A percentile compares a stretch with the other conserved stretches of the same genome.
Evolutionary conservation across 257 asterid species (phyloP).

Genomic region (Solanum sparsipilum): DNA sequence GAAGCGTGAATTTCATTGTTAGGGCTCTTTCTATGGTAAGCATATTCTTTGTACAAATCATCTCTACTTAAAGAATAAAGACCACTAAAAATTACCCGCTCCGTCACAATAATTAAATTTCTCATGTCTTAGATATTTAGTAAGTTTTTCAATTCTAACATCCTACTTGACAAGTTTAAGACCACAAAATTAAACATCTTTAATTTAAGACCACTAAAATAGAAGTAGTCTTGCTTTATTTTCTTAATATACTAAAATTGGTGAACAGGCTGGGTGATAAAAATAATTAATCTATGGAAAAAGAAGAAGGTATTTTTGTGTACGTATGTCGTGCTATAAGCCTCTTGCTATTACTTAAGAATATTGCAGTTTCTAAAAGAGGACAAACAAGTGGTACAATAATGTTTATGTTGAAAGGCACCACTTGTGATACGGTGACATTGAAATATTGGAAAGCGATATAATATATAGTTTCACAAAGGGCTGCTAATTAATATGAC

Average conservation of each 20-base stretch:
- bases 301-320: neutral
- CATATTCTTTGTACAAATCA: neutral
- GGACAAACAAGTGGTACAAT: constrained; percentile 1
- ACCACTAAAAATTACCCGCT: neutral
- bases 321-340: neutral
- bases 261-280: neutral
- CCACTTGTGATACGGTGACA: constrained; percentile 1
- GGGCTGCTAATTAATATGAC: neutral
- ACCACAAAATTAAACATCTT: neutral
- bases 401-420: neutral
- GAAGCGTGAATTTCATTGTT: neutral
- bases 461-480: neutral
- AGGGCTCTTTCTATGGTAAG: neutral
- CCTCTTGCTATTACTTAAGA: neutral
- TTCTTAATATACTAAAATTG: neutral
- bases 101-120: too few relatives aligned
- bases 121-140: too few relatives aligned
- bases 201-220: neutral
- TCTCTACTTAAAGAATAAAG: neutral
- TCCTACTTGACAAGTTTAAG: too few relatives aligned
- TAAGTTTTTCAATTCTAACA: neutral
- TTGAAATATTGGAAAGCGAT: neutral
- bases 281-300: neutral
- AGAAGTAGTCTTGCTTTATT: neutral
- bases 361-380: neutral